Base-by-base conservation (phyloP, 345 rosid genomes). In the Abelmoschus esculentus region DNA sequence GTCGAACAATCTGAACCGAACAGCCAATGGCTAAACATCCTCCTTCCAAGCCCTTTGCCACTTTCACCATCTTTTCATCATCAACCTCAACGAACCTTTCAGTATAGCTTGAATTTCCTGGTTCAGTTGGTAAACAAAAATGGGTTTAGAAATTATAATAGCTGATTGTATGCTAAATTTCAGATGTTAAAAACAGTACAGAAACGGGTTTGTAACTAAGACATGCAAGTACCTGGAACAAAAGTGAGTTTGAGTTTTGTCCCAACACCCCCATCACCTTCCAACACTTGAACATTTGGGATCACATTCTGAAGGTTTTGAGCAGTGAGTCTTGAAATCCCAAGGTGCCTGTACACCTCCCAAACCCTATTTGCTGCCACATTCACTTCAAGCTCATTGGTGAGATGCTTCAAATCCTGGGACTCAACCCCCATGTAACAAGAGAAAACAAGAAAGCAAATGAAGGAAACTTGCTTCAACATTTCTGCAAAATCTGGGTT, bases 11-110 rank as follows among this genome's bases (percentile, higher is more conserved):
- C 6, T 63, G 67, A 63, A 63, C 11, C 0, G 67, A 63, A 17
- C 67, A 63, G 12, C 67, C 67, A 12, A 63, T 63, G 2, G 67
- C 67, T 42, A 63, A 13, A 63, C 53, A 42, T 19, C 52, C 67
- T 5, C 67, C 53, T 1, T 42, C 17, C 34, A 63, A 42, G 0
- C 53, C 53, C 3, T 44, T 4, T 63, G 67, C 17, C 7, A 63
- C 53, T 42, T 63, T 63, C 53, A 63, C 53, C 67, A 4, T 40
- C 17, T 11, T 42, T 10, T 22, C 2, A 6, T 63, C 67, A 19
- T 63, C 3, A 11, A 42, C 3, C 67, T 5, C 17, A 11, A 6
- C 22, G 67, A 63, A 63, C 13, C 9, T 42, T 8, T 63, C 67
- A 5, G 34, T 42, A 22, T 63, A 63, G 53, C 67, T 63, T 22